Percentiles rank a stretch among this genome's conserved stretches.
Conservation (phyloP, 2,329 filamentous ascomycete genomes). For the Zalaria obscura region DNA sequence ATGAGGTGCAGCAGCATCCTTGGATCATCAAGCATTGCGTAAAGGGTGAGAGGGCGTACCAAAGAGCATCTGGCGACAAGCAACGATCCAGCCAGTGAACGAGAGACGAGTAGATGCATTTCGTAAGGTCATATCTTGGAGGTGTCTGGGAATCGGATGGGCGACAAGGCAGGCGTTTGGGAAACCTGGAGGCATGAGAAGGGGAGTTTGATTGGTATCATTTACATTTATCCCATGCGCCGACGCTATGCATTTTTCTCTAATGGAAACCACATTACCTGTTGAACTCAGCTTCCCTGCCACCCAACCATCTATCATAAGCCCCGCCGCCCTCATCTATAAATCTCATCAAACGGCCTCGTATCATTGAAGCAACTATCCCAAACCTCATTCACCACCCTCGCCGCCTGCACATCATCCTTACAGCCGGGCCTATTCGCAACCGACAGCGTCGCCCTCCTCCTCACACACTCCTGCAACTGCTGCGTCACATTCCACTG, state of each 20-base stretch:
- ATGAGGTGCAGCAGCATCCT: constrained; percentile 9
- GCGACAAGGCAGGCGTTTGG: not conserved
- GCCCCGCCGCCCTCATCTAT: constrained; percentile 39
- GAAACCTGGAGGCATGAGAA: not conserved
- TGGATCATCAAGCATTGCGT: constrained; percentile 11
- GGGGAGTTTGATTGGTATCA: not conserved
- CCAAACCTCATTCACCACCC: constrained; percentile 95
- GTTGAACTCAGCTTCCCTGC: too few relatives aligned
- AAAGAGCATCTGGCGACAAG: constrained; percentile 24
- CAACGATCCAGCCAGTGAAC: constrained; percentile 9
- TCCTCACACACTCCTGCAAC: constrained; percentile 81
- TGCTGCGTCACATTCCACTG: constrained; percentile 87
- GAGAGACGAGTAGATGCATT: not conserved
- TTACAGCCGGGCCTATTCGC: constrained; percentile 65
- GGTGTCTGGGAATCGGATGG: not conserved
- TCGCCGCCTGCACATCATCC: constrained; percentile 72
- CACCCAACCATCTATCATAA: too few relatives aligned
- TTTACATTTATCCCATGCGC: not conserved
- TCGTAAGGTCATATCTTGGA: not conserved
- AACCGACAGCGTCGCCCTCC: constrained; percentile 67
- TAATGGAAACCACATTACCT: too few relatives aligned
- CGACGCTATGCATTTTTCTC: not conserved
- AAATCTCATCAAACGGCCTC: constrained; percentile 92
- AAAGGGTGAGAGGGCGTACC: constrained; percentile 31
- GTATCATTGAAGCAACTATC: constrained; percentile 93